These are phyloP conservation scores for Salix purpurea DNA, from an alignment of 345 rosid species.

Conservation along the genomic window DNA sequence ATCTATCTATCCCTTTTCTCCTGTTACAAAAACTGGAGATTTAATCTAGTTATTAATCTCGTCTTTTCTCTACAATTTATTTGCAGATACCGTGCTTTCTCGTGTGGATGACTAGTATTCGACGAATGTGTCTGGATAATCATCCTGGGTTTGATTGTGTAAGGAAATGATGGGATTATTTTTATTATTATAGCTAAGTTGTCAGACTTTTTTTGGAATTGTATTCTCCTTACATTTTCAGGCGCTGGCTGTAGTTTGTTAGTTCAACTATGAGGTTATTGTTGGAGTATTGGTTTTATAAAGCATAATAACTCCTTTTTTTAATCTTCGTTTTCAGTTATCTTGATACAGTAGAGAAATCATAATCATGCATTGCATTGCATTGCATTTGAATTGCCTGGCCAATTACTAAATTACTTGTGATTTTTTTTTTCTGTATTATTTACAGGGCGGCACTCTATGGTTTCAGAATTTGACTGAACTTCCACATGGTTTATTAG, in stretches of 20 bases:
- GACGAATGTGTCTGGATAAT: constrained; percentile 73
- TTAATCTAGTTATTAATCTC: neutral
- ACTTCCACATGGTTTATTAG: constrained; percentile 55
- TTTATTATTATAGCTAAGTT: too few species aligned
- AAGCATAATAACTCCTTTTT: too few species aligned
- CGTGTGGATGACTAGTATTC: constrained; percentile 70
- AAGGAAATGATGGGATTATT: constrained; percentile 20
- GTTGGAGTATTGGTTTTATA: too few species aligned
- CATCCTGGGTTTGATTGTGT: constrained; percentile 91
- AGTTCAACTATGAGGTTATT: too few species aligned
- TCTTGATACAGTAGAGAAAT: too few species aligned
- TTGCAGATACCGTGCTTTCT: constrained; percentile 79
- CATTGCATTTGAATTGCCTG: neutral
- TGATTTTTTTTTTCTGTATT: neutral
- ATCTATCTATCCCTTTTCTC: neutral
- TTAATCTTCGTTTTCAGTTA: too few species aligned
- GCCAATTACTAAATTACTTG: neutral
- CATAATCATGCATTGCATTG: neutral
- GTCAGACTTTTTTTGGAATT: neutral
- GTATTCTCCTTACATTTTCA: neutral
- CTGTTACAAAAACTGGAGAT: neutral
- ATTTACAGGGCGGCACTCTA: constrained; percentile 82
- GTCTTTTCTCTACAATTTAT: neutral
- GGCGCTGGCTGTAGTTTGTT: too few species aligned
- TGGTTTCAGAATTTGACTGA: constrained; percentile 96